A percentile compares a stretch with the other conserved stretches of the same genome.
These are phyloP conservation scores for Phytopythium mirpurense DNA, from an alignment of 352 stramenopile genomes.

Conservation along the genomic window DNA sequence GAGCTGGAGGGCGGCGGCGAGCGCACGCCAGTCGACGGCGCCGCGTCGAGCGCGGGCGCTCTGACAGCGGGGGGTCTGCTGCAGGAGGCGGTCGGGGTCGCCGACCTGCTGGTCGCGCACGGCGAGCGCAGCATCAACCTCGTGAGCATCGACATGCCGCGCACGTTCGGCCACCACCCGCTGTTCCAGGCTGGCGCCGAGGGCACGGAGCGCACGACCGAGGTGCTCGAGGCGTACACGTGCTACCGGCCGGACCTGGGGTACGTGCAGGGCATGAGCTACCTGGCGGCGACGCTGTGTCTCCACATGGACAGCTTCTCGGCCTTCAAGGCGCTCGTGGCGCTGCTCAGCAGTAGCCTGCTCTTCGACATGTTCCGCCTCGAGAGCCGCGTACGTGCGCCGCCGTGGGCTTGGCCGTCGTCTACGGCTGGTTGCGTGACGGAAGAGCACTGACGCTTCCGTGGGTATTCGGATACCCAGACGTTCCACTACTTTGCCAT, in stretches of 20 bases:
- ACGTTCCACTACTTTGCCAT: conserved; percentile 82
- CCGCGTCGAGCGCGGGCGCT: too few relatives aligned
- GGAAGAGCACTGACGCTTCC: background rate
- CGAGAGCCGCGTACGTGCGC: conserved; percentile 70
- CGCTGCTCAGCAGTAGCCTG: conserved; percentile 76
- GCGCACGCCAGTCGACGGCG: too few relatives aligned
- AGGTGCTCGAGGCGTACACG: conserved; percentile 83
- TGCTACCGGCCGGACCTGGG: conserved; percentile 83
- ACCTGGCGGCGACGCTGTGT: conserved; percentile 75
- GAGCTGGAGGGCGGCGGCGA: background rate
- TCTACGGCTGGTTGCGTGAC: too few relatives aligned
- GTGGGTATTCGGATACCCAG: too few relatives aligned
- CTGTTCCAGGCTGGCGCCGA: conserved; percentile 72
- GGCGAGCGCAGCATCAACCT: conserved; percentile 81
- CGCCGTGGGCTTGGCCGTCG: too few relatives aligned
- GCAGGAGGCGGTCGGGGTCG: conserved; percentile 64
- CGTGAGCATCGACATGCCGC: conserved; percentile 80
- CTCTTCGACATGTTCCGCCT: conserved; percentile 89
- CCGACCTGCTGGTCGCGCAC: conserved; percentile 75
- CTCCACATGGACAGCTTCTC: conserved; percentile 88
- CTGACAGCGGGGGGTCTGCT: too few relatives aligned
- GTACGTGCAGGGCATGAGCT: conserved; percentile 88
- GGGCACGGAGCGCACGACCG: conserved; percentile 62
- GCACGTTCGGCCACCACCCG: conserved; percentile 78
- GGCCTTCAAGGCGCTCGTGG: conserved; percentile 79